Percentiles rank a stretch among this genome's conserved stretches.
Evolutionary conservation across 2,329 filamentous ascomycete genomes (phyloP).

Genomic region (Rutstroemia sydowiana): DNA sequence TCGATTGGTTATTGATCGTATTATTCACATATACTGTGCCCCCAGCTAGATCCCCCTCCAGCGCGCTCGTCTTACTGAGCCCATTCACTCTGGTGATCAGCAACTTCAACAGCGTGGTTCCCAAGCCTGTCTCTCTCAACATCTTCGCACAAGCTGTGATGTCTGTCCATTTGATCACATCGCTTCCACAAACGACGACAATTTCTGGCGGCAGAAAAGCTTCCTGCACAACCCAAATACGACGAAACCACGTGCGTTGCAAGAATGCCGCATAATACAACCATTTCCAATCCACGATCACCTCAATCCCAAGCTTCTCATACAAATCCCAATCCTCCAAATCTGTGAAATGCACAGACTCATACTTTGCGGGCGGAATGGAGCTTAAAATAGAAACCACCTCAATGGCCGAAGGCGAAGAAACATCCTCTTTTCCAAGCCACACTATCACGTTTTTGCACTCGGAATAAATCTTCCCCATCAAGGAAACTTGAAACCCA

Average conservation of each 20-base stretch:
- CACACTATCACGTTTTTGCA: constrained; percentile 11
- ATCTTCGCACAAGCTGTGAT: constrained; percentile 8
- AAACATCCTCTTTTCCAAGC: constrained; percentile 8
- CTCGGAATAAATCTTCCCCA: constrained; percentile 11
- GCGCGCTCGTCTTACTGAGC: neutral
- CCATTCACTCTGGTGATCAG: constrained; percentile 4
- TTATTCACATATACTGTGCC: constrained; percentile 7
- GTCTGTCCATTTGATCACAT: constrained; percentile 6
- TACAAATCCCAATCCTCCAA: constrained; percentile 4
- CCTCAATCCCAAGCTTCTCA: constrained; percentile 5
- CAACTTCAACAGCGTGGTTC: constrained; percentile 3
- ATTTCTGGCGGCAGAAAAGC: constrained; percentile 8
- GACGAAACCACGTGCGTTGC: constrained; percentile 12
- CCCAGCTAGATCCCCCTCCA: neutral
- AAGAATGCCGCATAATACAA: constrained; percentile 11
- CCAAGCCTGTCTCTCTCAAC: constrained; percentile 10
- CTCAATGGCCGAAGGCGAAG: constrained; percentile 3
- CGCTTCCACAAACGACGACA: constrained; percentile 1
- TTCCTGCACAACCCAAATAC: constrained; percentile 15
- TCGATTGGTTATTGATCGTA: constrained; percentile 10
- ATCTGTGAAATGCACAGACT: neutral
- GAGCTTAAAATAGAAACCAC: neutral
- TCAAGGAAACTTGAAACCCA: constrained; percentile 10
- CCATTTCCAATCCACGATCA: constrained; percentile 8
- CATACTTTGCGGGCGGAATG: neutral